Evolutionary conservation across 148 eudicot genomes (phyloP), one percentile per base, ranked within the genome.

Genomic region (Chenopodium suecicum): DNA sequence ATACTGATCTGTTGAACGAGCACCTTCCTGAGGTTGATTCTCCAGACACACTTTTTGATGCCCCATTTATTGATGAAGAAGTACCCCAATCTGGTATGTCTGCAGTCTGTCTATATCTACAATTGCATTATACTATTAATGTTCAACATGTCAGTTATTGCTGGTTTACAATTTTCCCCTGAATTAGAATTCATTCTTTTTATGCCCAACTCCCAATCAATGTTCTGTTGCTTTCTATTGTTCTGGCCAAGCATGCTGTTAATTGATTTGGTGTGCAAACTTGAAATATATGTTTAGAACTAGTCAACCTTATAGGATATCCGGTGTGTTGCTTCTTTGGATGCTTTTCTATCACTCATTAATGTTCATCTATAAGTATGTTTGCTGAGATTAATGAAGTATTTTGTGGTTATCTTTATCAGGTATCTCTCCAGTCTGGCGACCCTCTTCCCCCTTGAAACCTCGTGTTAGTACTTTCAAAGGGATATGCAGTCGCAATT

Each of bases 31-130:
- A 85, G 62, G 85, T 81, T 78, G 88, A 80, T 78, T 81, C 81
- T 78, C 80, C 82, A 50, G 85, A 80, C 34, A 84, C 73, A 58
- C 83, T 95, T 74, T 86, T 89, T 86, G 95, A 93, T 79, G 94
- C 89, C 79, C 91, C 97, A n/a, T 82, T 88, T 70, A 76, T 93
- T 60, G 83, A 81, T n/a, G 89, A 88, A 73, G 94, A 87, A 44
- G 81, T 77, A 63, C 80, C 83, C 31, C 71, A 85, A 76, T 85
- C 87, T 85, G 97, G 98, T 95, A 89, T 80, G 74, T 75, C 76
- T 81, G 22, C 47, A 70, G 25, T 63, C 74, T 83, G 80, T 58
- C 80, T 83, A 6, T 75, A 48, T n/a, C 19, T 81, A 50, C 47
- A 27, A 29, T 62, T 10, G 16, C 31, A 20, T 22, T 9, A n/a